Evolutionary conservation across 2,329 filamentous ascomycete species (phyloP).

Genomic region (Neocucurbitaria cava): DNA sequence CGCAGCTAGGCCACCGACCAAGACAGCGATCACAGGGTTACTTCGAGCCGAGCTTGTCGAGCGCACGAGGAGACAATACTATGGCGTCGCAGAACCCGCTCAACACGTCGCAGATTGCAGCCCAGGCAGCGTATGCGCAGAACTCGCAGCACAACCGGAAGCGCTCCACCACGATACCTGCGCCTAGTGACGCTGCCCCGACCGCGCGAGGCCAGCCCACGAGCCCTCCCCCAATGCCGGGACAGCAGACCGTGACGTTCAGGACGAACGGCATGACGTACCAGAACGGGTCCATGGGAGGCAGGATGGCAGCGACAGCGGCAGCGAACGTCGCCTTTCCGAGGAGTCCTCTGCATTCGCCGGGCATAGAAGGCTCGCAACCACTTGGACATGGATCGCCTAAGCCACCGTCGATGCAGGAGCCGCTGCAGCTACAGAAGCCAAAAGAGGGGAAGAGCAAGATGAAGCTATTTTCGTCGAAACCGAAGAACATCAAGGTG

Average conservation of each 20-base stretch:
- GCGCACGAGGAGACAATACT: conserved; percentile 55
- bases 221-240: conserved; percentile 62
- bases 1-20: conserved; percentile 60
- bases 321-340: conserved; percentile 78
- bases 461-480: conserved; percentile 77
- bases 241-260: conserved; percentile 47
- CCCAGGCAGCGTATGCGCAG: conserved; percentile 77
- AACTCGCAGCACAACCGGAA: conserved; percentile 65
- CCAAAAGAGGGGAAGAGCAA: conserved; percentile 73
- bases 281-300: conserved; percentile 67
- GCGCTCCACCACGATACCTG: conserved; percentile 76
- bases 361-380: conserved; percentile 39
- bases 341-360: conserved; percentile 61
- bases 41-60: conserved; percentile 76
- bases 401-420: conserved; percentile 32
- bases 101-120: conserved; percentile 78
- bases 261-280: conserved; percentile 55
- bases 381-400: conserved; percentile 37
- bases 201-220: conserved; percentile 53
- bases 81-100: conserved; percentile 50
- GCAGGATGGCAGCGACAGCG: conserved; percentile 70
- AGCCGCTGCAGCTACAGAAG: conserved; percentile 64
- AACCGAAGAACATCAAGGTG: conserved; percentile 76
- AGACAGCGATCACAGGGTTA: conserved; percentile 77
- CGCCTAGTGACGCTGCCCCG: conserved; percentile 51